Conservation (phyloP, 2,329 filamentous ascomycete species). For the Drechslerella stenobrocha region DNA sequence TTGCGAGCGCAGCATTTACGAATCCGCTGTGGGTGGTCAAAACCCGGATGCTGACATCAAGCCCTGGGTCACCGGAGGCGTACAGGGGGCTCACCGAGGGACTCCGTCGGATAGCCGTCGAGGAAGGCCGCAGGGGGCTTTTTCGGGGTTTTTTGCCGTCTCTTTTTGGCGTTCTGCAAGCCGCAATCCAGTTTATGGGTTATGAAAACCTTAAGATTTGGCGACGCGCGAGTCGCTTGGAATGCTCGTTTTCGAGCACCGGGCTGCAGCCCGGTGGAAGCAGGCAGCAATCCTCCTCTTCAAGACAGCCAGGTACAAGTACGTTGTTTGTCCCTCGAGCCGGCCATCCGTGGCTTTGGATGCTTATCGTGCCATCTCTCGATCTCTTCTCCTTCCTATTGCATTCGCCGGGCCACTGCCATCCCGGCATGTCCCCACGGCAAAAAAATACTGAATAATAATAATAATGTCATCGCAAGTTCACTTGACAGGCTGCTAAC, state of each 20-base stretch:
- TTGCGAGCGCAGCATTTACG: conserved; percentile 72
- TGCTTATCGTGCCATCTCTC: conserved; percentile 39
- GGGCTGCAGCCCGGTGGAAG: background rate
- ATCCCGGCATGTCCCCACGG: conserved; percentile 35
- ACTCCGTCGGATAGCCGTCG: conserved; percentile 66
- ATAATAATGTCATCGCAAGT: conserved; percentile 18
- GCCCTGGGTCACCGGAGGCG: conserved; percentile 70
- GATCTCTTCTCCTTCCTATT: conserved; percentile 44
- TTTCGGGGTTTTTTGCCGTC: conserved; percentile 85
- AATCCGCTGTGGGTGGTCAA: conserved; percentile 99
- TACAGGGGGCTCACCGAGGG: conserved; percentile 79
- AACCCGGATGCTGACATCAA: conserved; percentile 91
- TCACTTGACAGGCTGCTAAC: conserved; percentile 25
- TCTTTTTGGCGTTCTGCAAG: conserved; percentile 83
- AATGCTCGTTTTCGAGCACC: conserved; percentile 13
- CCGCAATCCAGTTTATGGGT: conserved; percentile 91
- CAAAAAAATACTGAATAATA: no score
- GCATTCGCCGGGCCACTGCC: conserved; percentile 43
- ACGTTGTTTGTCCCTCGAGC: conserved; percentile 8
- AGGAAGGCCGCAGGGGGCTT: conserved; percentile 77
- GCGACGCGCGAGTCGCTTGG: conserved; percentile 40
- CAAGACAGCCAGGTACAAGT: conserved; percentile 33
- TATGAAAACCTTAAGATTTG: conserved; percentile 73
- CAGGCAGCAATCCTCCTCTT: conserved; percentile 34
- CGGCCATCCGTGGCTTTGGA: conserved; percentile 18